Conservation (phyloP, 768 basidiomycete genomes). For the Dentipellis sp. region DNA sequence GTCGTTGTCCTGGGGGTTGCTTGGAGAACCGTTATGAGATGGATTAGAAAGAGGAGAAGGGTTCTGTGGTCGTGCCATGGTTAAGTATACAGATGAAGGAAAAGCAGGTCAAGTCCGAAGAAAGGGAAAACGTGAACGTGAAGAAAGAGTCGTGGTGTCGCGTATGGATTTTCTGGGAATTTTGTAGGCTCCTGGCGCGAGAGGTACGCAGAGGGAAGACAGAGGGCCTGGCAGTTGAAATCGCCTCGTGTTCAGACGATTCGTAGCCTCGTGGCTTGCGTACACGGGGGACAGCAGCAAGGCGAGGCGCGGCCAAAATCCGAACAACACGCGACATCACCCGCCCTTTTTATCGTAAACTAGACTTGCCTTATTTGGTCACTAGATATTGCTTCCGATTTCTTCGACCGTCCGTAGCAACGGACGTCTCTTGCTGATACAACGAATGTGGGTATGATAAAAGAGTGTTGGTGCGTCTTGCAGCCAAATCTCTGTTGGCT, state of each 20-base stretch:
- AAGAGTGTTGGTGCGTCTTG: too few species aligned
- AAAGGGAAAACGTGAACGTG: not conserved
- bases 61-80: conserved; percentile 1
- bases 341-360: not conserved
- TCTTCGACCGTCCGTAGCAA: not conserved
- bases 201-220: not conserved
- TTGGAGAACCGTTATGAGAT: not conserved
- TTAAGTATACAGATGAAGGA: not conserved
- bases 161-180: not conserved
- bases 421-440: not conserved
- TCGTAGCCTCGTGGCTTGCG: conserved; percentile 4
- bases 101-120: not conserved
- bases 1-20: not conserved
- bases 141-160: not conserved
- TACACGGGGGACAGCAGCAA: not conserved
- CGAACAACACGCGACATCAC: not conserved
- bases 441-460: not conserved
- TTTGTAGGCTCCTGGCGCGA: not conserved
- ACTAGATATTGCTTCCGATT: not conserved
- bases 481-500: too few species aligned
- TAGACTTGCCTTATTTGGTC: not conserved
- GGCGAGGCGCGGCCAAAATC: not conserved
- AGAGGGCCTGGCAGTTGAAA: not conserved
- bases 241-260: conserved; percentile 1
- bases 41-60: not conserved